These are phyloP conservation scores for Trichomonas tenax DNA, from an alignment of 208 protist genomes.

Conservation along the genomic window DNA sequence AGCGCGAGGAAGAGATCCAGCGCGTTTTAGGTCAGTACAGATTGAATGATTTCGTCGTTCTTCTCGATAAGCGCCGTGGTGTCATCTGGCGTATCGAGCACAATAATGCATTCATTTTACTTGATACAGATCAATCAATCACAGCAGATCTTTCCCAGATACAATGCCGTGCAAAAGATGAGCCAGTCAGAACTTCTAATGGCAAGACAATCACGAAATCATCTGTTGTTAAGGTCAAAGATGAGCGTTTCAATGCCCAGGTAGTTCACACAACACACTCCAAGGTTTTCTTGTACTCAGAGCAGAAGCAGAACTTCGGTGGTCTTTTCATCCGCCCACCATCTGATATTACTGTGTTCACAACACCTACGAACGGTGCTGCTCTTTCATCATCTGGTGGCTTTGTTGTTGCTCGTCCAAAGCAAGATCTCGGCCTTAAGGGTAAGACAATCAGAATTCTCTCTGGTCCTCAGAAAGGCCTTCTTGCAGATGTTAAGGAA, in stretches of 20 bases:
- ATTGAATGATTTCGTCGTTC: neutral
- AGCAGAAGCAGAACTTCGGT: neutral
- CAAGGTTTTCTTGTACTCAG: neutral
- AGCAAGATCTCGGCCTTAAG: neutral
- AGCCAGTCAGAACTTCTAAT: neutral
- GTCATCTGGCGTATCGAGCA: slow-evolving; percentile 13
- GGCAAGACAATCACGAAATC: neutral
- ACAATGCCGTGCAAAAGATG: neutral
- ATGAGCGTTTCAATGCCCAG: neutral
- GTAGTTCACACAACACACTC: neutral
- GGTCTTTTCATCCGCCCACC: neutral
- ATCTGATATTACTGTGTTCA: neutral
- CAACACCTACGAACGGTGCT: neutral
- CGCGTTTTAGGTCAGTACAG: neutral
- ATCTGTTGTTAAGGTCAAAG: neutral
- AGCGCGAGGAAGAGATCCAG: too few species aligned
- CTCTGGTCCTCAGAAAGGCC: neutral
- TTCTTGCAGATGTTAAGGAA: neutral
- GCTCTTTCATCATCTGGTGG: neutral
- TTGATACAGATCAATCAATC: neutral
- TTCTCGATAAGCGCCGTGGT: neutral
- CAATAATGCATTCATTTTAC: neutral
- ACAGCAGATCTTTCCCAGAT: neutral
- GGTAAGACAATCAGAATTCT: neutral
- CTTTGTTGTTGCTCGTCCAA: neutral